These are phyloP conservation scores for Arabis hirsuta DNA, from an alignment of 345 rosid genomes.

Conservation along the genomic window DNA sequence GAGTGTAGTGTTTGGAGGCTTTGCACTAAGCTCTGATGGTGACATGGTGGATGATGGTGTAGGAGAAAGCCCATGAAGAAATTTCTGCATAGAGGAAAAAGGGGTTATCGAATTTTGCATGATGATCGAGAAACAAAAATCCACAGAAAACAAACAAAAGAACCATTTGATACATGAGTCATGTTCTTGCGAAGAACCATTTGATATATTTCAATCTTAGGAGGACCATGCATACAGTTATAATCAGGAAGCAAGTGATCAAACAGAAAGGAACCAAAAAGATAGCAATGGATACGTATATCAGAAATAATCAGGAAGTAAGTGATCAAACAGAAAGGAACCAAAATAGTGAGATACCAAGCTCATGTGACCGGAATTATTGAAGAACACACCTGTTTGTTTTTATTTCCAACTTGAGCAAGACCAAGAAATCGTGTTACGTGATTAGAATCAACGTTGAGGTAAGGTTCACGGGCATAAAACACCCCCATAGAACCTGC, in stretches of 20 bases:
- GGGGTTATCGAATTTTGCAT: background rate
- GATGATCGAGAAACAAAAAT: background rate
- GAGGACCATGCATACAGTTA: conserved; percentile 1
- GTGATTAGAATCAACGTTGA: conserved; percentile 67
- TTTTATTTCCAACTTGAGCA: conserved; percentile 89
- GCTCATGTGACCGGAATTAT: background rate
- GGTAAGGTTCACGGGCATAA: conserved; percentile 89
- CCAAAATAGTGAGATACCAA: background rate
- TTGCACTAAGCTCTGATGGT: conserved; percentile 68
- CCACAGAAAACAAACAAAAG: background rate
- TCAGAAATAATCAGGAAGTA: background rate
- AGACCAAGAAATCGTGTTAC: conserved; percentile 94
- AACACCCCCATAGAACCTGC: conserved; percentile 82
- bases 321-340: conserved; percentile 16
- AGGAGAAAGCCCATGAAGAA: conserved; percentile 89
- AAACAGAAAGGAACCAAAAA: conserved; percentile 11
- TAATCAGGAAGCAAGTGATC: background rate
- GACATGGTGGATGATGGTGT: conserved; percentile 81
- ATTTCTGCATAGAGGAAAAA: conserved; percentile 62
- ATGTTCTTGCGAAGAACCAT: background rate
- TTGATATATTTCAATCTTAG: background rate
- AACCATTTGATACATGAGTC: background rate
- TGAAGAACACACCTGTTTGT: conserved; percentile 66
- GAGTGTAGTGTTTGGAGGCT: conserved; percentile 69
- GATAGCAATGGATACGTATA: background rate